Evolutionary conservation across 2,329 filamentous ascomycete species (phyloP), one percentile per base, ranked within the genome.

Genomic region (Trichoderma sp.): DNA sequence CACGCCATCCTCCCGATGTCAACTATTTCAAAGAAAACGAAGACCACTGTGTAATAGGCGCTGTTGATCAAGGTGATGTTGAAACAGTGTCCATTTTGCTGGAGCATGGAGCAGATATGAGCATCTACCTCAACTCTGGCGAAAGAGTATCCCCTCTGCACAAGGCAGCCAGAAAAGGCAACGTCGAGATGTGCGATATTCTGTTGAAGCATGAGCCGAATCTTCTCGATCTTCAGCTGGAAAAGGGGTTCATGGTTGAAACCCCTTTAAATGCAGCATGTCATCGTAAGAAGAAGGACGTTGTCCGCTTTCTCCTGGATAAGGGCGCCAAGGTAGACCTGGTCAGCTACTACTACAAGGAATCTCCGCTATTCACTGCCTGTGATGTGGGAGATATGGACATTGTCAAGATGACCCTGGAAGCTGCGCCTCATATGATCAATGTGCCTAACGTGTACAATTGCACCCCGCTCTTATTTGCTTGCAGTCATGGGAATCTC

Each of bases 241-340:
- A 78, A 7, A 38, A 63, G 6, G 78, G 77, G 4, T 35, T 73
- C 16, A 53, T 78, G 2, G 75, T 31, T 66, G 74, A 78, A 31
- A 75, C 79, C 1, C 78, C 80, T 2, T 60, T 81, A 1, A 71
- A 77, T 21, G 66, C 68, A 11, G 80, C 80, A 6, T 78, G 76
- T 3, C 56, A 75, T 7, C 24, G 60, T 2, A 77, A 76, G 6
- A 38, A 77, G 27, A 56, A 65, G 4, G 74, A 78, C 1, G 75
- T 77, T 4, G 74, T 77, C 2, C 74, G 73, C 5, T 76, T 71
- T 11, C 77, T 81, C n/a, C 68, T 81, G 6, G 76, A 79, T 3
- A 75, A 74, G 14, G 80, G 79, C 6, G 79, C 80, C 6, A 53
- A 68, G 35, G 68, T 72, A 6, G 75, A 77, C 11, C n/a, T 65